A percentile compares a stretch with the other conserved stretches of the same genome.
Evolutionary conservation across 2,329 filamentous ascomycete species (phyloP).

Genomic region (Stenocarpella maydis): DNA sequence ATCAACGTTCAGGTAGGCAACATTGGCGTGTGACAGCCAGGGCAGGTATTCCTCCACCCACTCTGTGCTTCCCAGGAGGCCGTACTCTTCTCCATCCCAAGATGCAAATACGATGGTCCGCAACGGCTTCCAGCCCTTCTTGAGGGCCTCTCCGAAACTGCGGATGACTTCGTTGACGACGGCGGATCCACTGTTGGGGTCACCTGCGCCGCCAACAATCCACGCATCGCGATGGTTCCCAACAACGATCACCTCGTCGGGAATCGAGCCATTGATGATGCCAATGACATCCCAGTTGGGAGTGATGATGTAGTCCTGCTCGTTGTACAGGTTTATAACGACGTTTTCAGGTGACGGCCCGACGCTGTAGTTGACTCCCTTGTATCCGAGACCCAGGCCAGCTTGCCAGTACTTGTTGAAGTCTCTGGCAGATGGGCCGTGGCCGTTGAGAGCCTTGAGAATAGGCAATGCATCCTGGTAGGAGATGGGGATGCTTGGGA

Average conservation of each 20-base stretch:
- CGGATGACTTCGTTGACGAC: conserved; percentile 81
- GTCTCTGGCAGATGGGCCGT: conserved; percentile 72
- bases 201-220: conserved; percentile 84
- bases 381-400: conserved; percentile 54
- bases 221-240: conserved; percentile 95
- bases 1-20: conserved; percentile 85
- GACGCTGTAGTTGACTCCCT: conserved; percentile 52
- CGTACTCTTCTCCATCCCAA: conserved; percentile 82
- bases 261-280: conserved; percentile 78
- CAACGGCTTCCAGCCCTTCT: conserved; percentile 59
- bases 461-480: conserved; percentile 79
- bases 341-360: conserved; percentile 61
- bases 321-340: conserved; percentile 70
- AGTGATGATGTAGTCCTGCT: conserved; percentile 74
- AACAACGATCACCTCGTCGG: conserved; percentile 40
- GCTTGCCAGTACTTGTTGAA: conserved; percentile 71
- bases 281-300: conserved; percentile 83
- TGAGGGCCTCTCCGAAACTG: conserved; percentile 75
- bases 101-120: conserved; percentile 71
- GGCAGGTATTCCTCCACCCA: conserved; percentile 86
- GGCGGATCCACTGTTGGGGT: conserved; percentile 85
- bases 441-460: conserved; percentile 78
- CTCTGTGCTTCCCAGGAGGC: conserved; percentile 80
- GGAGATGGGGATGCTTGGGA: conserved; percentile 84
- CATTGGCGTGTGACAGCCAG: conserved; percentile 75